Evolutionary conservation across 257 asterid species (phyloP), one percentile per base, ranked within the genome.

Genomic region (Verbascum thapsus): DNA sequence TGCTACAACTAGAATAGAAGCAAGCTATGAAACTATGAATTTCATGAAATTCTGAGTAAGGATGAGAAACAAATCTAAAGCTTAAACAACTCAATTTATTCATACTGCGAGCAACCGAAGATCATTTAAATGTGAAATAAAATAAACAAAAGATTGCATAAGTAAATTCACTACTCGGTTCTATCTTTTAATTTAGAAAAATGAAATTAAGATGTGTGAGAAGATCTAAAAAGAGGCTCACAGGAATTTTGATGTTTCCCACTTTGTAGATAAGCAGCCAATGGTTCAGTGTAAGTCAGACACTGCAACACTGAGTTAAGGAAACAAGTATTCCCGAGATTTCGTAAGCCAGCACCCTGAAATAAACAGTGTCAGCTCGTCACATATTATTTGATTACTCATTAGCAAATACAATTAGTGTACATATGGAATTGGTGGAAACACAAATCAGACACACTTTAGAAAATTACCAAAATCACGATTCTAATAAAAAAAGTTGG

Each of bases 261-360:
- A 72, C 97, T 94, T 75, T 90, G 97, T 55, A 94, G 81, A 80
- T 94, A 94, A 20, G 99, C 96, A 17, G 97, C 99, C 71, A 94
- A 81, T 7, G 99, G 99, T 70, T 91, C 97, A 5, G 99, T 94
- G 76, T 94, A 94, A 26, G 99, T 94, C 69, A 94, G 80, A 26
- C 99, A 94, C 61, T 94, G 99, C 74, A 94, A 70, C 30, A 94
- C 99, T 10, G 99, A 82, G 71, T 94, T 94, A 54, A 94, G 90
- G 61, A 85, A 94, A 72, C 99, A 94, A 6, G 99, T 94, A 52
- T 94, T 94, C 57, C 99, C 99, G 34, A 94, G 99, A 72, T 94
- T 94, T 64, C 89, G 94, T 73, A 94, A 76, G 45, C 99, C 99
- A 18, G 99, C 99, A 52, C 99, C 99, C 99, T 94, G 95, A 58